Evolutionary conservation across 2,329 filamentous ascomycete genomes (phyloP), one percentile per base, ranked within the genome.

Genomic region (Talaromyces marneffei): DNA sequence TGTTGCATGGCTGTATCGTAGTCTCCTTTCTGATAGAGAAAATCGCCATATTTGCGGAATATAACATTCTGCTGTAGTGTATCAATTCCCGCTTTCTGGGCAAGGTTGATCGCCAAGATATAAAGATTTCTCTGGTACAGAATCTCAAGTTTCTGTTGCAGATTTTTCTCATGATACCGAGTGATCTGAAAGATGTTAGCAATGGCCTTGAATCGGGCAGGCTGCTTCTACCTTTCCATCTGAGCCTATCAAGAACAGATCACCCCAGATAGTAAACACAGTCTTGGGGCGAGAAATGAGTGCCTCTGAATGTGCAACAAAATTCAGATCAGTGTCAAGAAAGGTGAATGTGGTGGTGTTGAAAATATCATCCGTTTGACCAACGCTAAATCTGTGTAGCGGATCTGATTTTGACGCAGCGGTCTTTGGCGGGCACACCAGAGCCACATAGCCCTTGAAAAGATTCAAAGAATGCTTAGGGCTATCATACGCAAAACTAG

Each of bases 1-100:
- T 97, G 94, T 69, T 95, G 89, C 95, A 99, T 99, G n/a, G 95
- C 92, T 6, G 90, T 94, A 71, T 99, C 94, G 70, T 93, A 99
- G 71, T 97, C 92, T 4, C 90, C 91, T 70, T 96, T 96, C 66
- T 95, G 91, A 70, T 99, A 97, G 3, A 97, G 77, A 69, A 93
- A 90, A 72, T 99, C 94, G 12, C 93, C 94, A 74, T 96, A 97
- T 72, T 88, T 92, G 62, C 93, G 87, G 71, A 93, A 95, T 62
- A 99, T 99, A 62, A 90, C 81, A 69, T 95, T 97, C 68, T 96
- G 91, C 73, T 97, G 91, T 52, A 87, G 80, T 2, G 79, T 77
- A 72, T 92, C 90, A 69, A 97, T 83, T 1, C 91, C 90, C 9
- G 88, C 87, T 74, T 95, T 96, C 69, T 95, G 91, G 0, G 94